Evolutionary conservation across 768 basidiomycete genomes (phyloP).

Genomic region (Tylopilus balloui): DNA sequence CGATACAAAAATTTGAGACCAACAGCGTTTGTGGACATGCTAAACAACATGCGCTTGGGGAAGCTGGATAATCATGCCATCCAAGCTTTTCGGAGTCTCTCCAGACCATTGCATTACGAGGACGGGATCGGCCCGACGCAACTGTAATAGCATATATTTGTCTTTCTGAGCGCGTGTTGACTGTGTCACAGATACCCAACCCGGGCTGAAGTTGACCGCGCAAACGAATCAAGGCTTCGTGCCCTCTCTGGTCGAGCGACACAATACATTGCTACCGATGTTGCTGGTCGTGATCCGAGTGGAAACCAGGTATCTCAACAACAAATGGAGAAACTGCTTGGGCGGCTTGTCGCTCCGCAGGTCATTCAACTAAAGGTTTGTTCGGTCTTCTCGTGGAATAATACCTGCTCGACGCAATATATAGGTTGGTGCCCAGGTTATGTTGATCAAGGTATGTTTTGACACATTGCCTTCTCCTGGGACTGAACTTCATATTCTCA

Average conservation of each 20-base stretch:
- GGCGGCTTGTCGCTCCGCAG: slow-evolving; percentile 57
- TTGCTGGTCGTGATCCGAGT: slow-evolving; percentile 42
- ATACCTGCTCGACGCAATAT: slow-evolving; percentile 2
- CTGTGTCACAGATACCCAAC: slow-evolving; percentile 54
- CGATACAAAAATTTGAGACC: background rate
- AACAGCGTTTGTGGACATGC: slow-evolving; percentile 72
- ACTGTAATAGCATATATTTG: slow-evolving; percentile 43
- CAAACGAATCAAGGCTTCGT: slow-evolving; percentile 53
- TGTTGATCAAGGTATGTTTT: slow-evolving; percentile 62
- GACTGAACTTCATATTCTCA: slow-evolving; percentile 22
- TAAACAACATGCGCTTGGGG: slow-evolving; percentile 86
- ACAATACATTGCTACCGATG: slow-evolving; percentile 44
- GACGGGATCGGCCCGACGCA: slow-evolving; percentile 83
- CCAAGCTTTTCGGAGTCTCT: slow-evolving; percentile 50
- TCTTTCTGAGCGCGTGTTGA: background rate
- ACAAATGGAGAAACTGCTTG: slow-evolving; percentile 44
- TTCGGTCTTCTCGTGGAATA: background rate
- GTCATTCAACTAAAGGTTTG: slow-evolving; percentile 46
- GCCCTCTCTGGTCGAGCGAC: slow-evolving; percentile 37
- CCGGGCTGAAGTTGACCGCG: slow-evolving; percentile 63
- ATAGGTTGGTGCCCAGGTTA: slow-evolving; percentile 80
- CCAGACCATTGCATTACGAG: slow-evolving; percentile 52
- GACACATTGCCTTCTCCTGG: background rate
- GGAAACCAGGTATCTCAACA: slow-evolving; percentile 33
- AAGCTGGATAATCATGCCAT: slow-evolving; percentile 41